Percentiles rank a stretch among this genome's conserved stretches.
These are phyloP conservation scores for Hyaloscypha variabilis DNA, from an alignment of 495 filamentous ascomycete species.

Conservation along the genomic window DNA sequence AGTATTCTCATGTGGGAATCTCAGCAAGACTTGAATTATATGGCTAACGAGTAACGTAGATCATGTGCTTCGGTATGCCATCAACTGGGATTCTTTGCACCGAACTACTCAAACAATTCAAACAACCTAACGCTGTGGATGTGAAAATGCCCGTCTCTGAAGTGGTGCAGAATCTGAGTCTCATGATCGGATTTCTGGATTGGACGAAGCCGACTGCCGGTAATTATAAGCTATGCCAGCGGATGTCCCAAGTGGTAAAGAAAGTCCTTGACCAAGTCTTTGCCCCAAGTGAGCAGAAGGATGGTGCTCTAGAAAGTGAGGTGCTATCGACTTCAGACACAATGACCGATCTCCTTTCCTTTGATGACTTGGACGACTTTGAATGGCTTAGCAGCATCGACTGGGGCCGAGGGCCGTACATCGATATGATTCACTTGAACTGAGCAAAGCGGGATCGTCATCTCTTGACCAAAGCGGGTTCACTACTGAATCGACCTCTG, in stretches of 20 bases:
- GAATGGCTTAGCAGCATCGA: constrained; percentile 25
- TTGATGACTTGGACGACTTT: constrained; percentile 17
- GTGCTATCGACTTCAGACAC: neutral
- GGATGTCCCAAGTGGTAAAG: constrained; percentile 14
- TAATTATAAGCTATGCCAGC: constrained; percentile 23
- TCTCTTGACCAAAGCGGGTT: no score
- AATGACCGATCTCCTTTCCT: neutral
- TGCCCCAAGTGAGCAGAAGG: neutral
- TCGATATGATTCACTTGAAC: neutral
- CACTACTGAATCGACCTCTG: no score
- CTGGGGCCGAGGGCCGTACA: constrained; percentile 13
- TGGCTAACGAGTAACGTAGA: neutral
- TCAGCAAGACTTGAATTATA: neutral
- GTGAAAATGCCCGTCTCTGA: constrained; percentile 17
- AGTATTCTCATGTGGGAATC: neutral
- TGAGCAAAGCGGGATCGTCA: neutral
- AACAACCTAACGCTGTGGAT: constrained; percentile 32
- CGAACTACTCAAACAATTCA: constrained; percentile 28
- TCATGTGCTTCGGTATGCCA: constrained; percentile 25
- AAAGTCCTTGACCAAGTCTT: constrained; percentile 23
- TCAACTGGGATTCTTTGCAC: constrained; percentile 23
- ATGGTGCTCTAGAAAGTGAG: neutral
- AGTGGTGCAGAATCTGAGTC: constrained; percentile 18
- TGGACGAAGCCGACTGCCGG: constrained; percentile 24
- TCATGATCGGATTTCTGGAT: constrained; percentile 26